Evolutionary conservation across 305 asterid species (phyloP), one percentile per base, ranked within the genome.

Genomic region (Withania somnifera): DNA sequence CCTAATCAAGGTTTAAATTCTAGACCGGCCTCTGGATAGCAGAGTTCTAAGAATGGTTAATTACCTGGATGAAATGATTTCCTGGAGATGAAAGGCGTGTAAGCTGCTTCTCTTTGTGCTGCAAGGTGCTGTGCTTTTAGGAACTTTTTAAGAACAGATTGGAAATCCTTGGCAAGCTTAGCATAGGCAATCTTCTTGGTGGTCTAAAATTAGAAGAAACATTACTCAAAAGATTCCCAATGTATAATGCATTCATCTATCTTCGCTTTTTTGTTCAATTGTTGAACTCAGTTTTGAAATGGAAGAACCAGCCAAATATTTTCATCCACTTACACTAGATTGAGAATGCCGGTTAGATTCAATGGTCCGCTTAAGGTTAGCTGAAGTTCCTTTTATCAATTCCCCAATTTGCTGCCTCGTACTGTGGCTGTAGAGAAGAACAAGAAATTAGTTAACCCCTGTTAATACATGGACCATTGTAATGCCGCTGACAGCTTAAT

Each of bases 51-150:
- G 64, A n/a, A 68, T 57, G 73, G 42, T 78, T 86, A 91, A 98
- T 91, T 85, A 91, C 99, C 97, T 89, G 26, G 90, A 89, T 50
- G 94, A 90, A 80, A 83, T 85, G 78, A 63, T 87, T 17, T 90
- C 58, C 75, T 89, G 94, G 17, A 88, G 85, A 89, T 88, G 84
- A 86, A 91, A 82, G 99, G 95, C 84, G 94, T 85, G 88, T 91
- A 94, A 20, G 97, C 58, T 40, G 86, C 78, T 34, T 85, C 88
- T 11, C 78, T 58, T 83, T 86, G 83, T 53, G 84, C 34, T 57
- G 84, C 86, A 77, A 86, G 81, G 81, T 80, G 86, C 60, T 86
- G 88, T 42, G 79, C 78, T 53, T 81, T 83, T 77, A 83, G 85
- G 58, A 86, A 86, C 53, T 86, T 86, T 84, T 78, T 83, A 77